These are phyloP conservation scores for Epichloe coenophiala DNA, from an alignment of 2,329 filamentous ascomycete genomes.

Conservation along the genomic window DNA sequence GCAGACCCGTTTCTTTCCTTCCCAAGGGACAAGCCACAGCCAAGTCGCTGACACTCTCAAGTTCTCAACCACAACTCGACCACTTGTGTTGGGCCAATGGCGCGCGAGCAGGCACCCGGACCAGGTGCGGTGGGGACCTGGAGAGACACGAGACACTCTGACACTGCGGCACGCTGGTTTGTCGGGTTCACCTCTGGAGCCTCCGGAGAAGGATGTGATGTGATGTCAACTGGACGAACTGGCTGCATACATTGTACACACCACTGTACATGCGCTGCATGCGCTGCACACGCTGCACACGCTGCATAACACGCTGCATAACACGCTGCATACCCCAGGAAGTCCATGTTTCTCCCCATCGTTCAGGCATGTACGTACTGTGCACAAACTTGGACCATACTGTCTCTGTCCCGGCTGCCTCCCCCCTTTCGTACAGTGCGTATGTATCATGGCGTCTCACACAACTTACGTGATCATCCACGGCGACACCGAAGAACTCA, in stretches of 20 bases:
- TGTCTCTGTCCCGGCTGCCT: not conserved
- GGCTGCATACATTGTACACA: too few species aligned
- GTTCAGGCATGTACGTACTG: not conserved
- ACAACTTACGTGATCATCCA: not conserved
- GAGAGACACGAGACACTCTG: not conserved
- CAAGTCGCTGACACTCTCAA: too few species aligned
- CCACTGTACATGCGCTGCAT: too few species aligned
- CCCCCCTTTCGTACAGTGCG: not conserved
- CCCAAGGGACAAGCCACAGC: too few species aligned
- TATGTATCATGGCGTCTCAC: not conserved
- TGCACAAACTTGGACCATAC: not conserved
- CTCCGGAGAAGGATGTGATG: too few species aligned
- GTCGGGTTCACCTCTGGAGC: not conserved
- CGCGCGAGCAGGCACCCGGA: too few species aligned
- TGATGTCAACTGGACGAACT: too few species aligned
- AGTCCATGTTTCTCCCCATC: not conserved
- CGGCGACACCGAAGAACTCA: conserved; percentile 1
- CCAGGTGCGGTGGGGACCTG: not conserved
- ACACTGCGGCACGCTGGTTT: not conserved
- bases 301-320: too few species aligned
- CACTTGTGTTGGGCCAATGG: too few species aligned
- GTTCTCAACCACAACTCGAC: too few species aligned
- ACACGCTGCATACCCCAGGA: not conserved
- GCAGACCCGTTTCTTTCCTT: not conserved
- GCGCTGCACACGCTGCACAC: too few species aligned